A percentile compares a stretch with the other conserved stretches of the same genome.
Evolutionary conservation across 2,329 filamentous ascomycete species (phyloP).

Genomic region (Penicillium sp.): DNA sequence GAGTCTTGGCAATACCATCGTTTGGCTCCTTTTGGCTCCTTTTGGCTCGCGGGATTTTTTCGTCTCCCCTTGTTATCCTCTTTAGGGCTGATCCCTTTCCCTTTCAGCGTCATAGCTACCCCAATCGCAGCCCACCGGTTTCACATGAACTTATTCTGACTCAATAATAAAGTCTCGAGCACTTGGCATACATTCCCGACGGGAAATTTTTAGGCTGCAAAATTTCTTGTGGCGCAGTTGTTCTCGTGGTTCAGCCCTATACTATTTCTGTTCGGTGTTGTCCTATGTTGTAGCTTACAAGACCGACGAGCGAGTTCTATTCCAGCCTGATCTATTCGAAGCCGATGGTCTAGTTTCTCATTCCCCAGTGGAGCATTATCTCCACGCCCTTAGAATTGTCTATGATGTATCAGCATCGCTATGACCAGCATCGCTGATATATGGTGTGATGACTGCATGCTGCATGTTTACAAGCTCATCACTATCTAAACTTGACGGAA

Average conservation of each 20-base stretch:
- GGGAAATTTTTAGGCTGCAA: background rate
- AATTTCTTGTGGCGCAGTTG: background rate
- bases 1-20: background rate
- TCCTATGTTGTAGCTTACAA: background rate
- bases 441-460: background rate
- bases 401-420: background rate
- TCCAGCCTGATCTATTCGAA: background rate
- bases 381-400: background rate
- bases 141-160: background rate
- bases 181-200: conserved; percentile 2
- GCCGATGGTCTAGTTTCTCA: background rate
- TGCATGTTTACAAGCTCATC: background rate
- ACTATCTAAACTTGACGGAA: background rate
- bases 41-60: background rate
- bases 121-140: background rate
- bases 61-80: background rate
- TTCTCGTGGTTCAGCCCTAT: conserved; percentile 7
- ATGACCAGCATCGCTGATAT: background rate
- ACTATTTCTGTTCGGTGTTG: background rate
- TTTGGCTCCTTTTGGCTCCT: background rate
- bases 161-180: background rate
- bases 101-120: background rate
- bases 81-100: background rate
- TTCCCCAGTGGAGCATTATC: background rate
- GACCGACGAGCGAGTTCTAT: background rate